These are phyloP conservation scores for Creolimax fragrantissima DNA, from an alignment of 78 protist species.

Conservation along the genomic window DNA sequence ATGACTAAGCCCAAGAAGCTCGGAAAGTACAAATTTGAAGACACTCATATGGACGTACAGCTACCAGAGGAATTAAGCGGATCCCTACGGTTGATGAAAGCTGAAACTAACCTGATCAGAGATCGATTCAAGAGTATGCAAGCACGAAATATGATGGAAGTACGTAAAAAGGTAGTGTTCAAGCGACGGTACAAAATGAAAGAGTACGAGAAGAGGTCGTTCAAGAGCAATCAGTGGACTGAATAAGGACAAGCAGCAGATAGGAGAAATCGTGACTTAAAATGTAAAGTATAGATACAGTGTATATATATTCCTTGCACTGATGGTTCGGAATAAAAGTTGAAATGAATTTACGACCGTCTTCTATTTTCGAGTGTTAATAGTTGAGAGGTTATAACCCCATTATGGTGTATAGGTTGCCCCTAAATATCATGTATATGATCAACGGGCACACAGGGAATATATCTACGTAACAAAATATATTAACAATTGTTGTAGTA, in stretches of 20 bases:
- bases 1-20: background rate
- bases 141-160: background rate
- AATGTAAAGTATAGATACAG: no score
- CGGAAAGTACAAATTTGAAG: background rate
- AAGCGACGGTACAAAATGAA: background rate
- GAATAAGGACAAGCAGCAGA: background rate
- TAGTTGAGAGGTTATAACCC: no score
- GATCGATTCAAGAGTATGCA: constrained; percentile 1
- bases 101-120: background rate
- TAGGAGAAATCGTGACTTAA: no score
- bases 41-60: background rate
- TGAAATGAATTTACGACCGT: no score
- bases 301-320: no score
- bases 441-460: no score
- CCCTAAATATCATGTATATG: no score
- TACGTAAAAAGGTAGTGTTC: background rate
- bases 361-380: no score
- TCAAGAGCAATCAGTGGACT: background rate
- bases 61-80: background rate
- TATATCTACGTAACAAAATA: no score
- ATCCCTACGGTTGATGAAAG: background rate
- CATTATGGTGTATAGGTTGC: no score
- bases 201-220: background rate
- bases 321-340: no score
- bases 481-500: no score